Evolutionary conservation across 306 rosid species (phyloP).

Genomic region (Citrullus amarus): DNA sequence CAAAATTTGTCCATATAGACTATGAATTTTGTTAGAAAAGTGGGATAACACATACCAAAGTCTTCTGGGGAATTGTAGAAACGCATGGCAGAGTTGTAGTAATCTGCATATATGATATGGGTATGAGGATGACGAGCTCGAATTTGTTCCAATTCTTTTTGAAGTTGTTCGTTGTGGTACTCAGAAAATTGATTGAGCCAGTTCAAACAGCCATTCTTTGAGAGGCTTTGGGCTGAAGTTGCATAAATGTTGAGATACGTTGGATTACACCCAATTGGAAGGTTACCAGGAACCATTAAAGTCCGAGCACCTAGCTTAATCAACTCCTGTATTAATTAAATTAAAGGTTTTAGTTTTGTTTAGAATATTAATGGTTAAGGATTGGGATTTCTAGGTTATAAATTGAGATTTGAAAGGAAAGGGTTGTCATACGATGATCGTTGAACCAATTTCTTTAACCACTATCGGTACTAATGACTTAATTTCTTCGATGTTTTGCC

Average conservation of each 20-base stretch:
- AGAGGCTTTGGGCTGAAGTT: slow-evolving; percentile 17
- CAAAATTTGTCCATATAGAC: too few species aligned
- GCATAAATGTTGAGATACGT: slow-evolving; percentile 14
- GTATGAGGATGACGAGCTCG: slow-evolving; percentile 16
- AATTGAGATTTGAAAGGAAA: too few species aligned
- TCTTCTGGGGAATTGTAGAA: slow-evolving; percentile 24
- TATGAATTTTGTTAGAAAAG: too few species aligned
- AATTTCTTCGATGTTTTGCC: slow-evolving; percentile 11
- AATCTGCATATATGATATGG: slow-evolving; percentile 35
- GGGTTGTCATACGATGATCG: too few species aligned
- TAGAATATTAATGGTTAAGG: too few species aligned
- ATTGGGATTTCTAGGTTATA: too few species aligned
- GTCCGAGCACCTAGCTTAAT: too few species aligned
- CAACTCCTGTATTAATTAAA: too few species aligned
- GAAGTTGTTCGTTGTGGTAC: slow-evolving; percentile 29
- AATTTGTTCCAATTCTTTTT: slow-evolving; percentile 14
- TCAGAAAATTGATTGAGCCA: slow-evolving; percentile 31
- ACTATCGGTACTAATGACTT: slow-evolving; percentile 26
- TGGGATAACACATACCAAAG: slow-evolving; percentile 9
- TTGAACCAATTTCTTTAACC: neutral
- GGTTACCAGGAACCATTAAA: too few species aligned
- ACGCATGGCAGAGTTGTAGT: slow-evolving; percentile 23
- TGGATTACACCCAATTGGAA: slow-evolving; percentile 20
- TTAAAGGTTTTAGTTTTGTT: too few species aligned
- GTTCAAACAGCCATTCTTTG: slow-evolving; percentile 23